phyloP scores from a whole-genome alignment of 2,329 filamentous ascomycete genomes.

The Aurifilum marmelostoma region DNA sequence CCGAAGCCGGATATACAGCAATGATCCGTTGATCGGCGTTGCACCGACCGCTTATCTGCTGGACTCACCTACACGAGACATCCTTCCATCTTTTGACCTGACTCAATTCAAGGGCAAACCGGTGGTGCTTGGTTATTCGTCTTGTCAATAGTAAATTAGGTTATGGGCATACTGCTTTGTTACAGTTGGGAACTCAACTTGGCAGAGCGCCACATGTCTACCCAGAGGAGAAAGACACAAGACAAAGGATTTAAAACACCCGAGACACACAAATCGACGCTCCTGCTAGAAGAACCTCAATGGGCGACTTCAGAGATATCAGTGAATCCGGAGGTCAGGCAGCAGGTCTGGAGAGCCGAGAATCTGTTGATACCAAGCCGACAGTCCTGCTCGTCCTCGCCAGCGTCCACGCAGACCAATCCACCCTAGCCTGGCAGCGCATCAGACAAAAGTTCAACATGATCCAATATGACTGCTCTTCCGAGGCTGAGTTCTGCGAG shows the following conservation, averaged over 20 bases:
- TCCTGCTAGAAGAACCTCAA: neutral
- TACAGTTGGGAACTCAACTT: neutral
- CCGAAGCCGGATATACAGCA: neutral
- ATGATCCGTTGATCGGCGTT: neutral
- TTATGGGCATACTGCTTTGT: neutral
- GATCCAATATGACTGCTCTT: conserved; percentile 33
- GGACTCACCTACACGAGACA: neutral
- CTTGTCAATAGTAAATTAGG: neutral
- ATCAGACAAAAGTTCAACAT: conserved; percentile 31
- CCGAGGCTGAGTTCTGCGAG: conserved; percentile 33
- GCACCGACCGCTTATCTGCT: neutral
- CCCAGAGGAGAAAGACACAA: neutral
- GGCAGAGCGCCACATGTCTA: neutral
- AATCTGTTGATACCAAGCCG: conserved; percentile 13
- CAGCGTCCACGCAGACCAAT: conserved; percentile 21
- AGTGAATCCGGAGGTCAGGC: neutral
- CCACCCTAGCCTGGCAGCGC: conserved; percentile 23
- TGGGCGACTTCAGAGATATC: neutral
- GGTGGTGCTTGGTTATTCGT: neutral
- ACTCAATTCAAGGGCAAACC: neutral
- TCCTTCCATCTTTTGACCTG: neutral
- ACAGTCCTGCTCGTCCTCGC: conserved; percentile 30
- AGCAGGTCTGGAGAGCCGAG: neutral
- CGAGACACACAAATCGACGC: no score
- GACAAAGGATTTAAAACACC: neutral